Evolutionary conservation across 2,329 filamentous ascomycete species (phyloP).

Genomic region (Paracoccidioides brasiliensis): DNA sequence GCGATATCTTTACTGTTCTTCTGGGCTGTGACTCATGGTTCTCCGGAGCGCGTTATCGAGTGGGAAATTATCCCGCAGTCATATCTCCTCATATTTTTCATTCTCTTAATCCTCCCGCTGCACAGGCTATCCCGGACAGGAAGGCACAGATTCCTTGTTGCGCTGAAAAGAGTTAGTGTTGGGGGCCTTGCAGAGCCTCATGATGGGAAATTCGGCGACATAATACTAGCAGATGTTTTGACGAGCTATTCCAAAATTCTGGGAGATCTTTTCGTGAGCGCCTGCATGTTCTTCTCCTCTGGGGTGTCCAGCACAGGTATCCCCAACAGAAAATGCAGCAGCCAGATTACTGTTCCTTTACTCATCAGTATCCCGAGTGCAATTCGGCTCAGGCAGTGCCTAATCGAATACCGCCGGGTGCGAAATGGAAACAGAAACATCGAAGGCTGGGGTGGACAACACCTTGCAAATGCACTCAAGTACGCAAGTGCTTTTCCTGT

Average conservation of each 20-base stretch:
- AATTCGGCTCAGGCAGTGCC: slow-evolving; percentile 81
- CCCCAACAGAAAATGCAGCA: slow-evolving; percentile 72
- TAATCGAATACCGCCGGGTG: slow-evolving; percentile 74
- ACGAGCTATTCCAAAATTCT: slow-evolving; percentile 91
- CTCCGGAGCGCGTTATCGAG: slow-evolving; percentile 53
- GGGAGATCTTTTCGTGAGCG: slow-evolving; percentile 73
- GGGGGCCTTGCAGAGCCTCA: slow-evolving; percentile 76
- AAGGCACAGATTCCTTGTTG: slow-evolving; percentile 60
- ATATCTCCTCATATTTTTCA: slow-evolving; percentile 60
- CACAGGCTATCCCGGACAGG: slow-evolving; percentile 56
- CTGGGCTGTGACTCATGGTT: slow-evolving; percentile 66
- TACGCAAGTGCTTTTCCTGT: slow-evolving; percentile 92
- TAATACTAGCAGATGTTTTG: slow-evolving; percentile 82
- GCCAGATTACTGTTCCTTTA: slow-evolving; percentile 64
- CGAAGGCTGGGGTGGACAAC: slow-evolving; percentile 65
- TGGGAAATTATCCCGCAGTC: slow-evolving; percentile 80
- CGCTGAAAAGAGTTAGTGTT: slow-evolving; percentile 62
- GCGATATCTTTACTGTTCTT: slow-evolving; percentile 62
- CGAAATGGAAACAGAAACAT: slow-evolving; percentile 32
- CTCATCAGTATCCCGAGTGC: slow-evolving; percentile 71
- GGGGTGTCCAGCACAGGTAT: slow-evolving; percentile 62
- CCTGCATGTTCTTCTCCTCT: slow-evolving; percentile 78
- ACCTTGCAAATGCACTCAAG: slow-evolving; percentile 87
- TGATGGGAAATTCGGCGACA: slow-evolving; percentile 89
- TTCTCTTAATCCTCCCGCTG: slow-evolving; percentile 61